Base-by-base conservation (phyloP, 2,329 filamentous ascomycete species). In the Phaeosphaeriaceae sp. region DNA sequence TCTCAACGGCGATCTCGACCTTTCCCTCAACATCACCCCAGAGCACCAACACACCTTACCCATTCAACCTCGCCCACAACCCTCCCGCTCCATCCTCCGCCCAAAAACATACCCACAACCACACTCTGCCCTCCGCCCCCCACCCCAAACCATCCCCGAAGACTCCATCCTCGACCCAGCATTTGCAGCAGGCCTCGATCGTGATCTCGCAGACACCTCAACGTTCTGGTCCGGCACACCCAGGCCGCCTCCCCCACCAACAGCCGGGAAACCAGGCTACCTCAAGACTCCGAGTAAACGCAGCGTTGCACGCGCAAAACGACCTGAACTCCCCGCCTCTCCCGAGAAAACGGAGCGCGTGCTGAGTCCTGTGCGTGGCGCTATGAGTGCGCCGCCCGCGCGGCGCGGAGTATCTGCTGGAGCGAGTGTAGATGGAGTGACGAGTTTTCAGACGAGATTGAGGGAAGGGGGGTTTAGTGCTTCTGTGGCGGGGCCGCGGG, bases 241-340 rank as follows among this genome's bases (percentile, higher is more conserved):
- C 13, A 57, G 61, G 47, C 61, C 56, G 4, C 53, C 55, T 9
- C 43, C 56, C 3, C 53, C 55, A 7, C 43, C 56, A 18, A 21
- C 48, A 21, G 34, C 33, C 45, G 20, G 42, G 15, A 64, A 56
- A 46, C 58, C 67, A 7, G 74, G 74, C 0, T 80, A 81, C 44
- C 70, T 80, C 46, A 76, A 77, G 32, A 79, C 78, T 23, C 78
- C 78, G 0, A 77, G 74, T 34, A 76, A 76, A 48, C 68, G 74
- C 18, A 66, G 59, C 37, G 63, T 74, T 1, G 73, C 66, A 2
- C 56, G 73, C 1, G 61, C 65, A 1, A 74, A 72, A 47, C 57
- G 67, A 8, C 60, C 63, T 8, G 66, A 68, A 26, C 48, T 70
- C 1, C 58, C 56, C 2, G 38, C 46, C 4, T 67, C 60, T 44